phyloP scores from a whole-genome alignment of 345 rosid species.

The Heritiera fomes region DNA sequence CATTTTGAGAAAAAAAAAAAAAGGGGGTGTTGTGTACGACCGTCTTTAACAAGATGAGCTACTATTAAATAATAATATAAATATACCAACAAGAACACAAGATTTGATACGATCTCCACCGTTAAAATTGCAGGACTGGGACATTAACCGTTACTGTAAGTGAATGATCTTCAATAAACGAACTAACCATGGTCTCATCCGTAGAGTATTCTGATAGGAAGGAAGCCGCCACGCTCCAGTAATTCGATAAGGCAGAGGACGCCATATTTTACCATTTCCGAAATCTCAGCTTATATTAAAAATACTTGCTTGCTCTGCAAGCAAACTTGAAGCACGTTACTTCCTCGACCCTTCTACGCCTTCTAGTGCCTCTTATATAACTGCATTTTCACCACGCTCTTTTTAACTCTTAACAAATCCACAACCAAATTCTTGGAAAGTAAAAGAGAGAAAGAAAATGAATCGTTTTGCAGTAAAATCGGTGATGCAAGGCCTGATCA shows the following conservation, averaged over 20 bases:
- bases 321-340: background rate
- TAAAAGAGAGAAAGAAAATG: constrained; percentile 25
- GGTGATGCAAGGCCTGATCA: constrained; percentile 31
- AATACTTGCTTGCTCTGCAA: constrained; percentile 12
- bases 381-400: background rate
- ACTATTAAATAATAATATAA: too few species aligned
- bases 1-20: too few species aligned
- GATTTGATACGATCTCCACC: background rate
- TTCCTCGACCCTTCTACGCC: background rate
- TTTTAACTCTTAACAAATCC: background rate
- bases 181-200: background rate
- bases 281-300: background rate
- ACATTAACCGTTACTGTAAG: background rate
- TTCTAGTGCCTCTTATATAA: background rate
- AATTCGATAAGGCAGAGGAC: background rate
- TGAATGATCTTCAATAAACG: background rate
- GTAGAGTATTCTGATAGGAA: background rate
- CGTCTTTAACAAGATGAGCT: background rate
- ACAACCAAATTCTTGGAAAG: background rate
- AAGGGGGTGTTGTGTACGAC: background rate
- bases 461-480: constrained; percentile 31
- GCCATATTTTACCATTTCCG: background rate
- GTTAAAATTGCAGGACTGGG: background rate
- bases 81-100: background rate
- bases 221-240: constrained; percentile 13